phyloP scores from a whole-genome alignment of 148 eudicot genomes.

The Chenopodium formosanum region DNA sequence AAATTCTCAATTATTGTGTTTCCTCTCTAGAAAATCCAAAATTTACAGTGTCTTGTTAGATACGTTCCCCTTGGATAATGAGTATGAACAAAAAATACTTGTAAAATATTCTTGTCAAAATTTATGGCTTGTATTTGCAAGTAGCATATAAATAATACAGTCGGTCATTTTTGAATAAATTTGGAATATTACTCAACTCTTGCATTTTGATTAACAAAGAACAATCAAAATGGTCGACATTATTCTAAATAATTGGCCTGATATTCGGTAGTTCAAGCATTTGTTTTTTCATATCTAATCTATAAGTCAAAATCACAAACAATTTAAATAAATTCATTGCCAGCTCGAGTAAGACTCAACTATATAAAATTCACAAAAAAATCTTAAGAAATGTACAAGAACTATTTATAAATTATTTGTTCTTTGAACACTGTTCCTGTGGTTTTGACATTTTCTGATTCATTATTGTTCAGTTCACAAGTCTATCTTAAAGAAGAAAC shows the following conservation, averaged over 20 bases:
- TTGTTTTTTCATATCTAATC: constrained; percentile 10
- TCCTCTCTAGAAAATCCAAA: not conserved
- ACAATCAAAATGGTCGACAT: constrained; percentile 11
- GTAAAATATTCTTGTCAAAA: constrained; percentile 14
- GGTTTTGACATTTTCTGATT: not conserved
- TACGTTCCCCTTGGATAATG: not conserved
- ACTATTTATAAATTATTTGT: not conserved
- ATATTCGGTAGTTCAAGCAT: constrained; percentile 20
- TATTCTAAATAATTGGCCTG: constrained; percentile 21
- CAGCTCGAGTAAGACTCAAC: constrained; percentile 15
- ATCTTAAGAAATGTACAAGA: constrained; percentile 1
- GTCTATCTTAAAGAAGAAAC: constrained; percentile 19
- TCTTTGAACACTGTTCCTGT: constrained; percentile 25
- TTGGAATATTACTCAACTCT: constrained; percentile 4
- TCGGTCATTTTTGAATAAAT: constrained; percentile 13
- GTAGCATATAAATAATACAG: not conserved
- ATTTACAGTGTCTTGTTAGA: not conserved
- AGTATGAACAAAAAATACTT: not conserved
- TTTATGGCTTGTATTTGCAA: not conserved
- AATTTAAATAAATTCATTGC: constrained; percentile 8
- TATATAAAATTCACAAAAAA: constrained; percentile 12
- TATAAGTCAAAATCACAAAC: constrained; percentile 27
- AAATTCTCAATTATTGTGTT: not conserved
- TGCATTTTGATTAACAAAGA: constrained; percentile 1
- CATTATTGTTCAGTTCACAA: constrained; percentile 11